Evolutionary conservation across 2,329 filamentous ascomycete species (phyloP).

Genomic region (Aspergillus carbonarius): DNA sequence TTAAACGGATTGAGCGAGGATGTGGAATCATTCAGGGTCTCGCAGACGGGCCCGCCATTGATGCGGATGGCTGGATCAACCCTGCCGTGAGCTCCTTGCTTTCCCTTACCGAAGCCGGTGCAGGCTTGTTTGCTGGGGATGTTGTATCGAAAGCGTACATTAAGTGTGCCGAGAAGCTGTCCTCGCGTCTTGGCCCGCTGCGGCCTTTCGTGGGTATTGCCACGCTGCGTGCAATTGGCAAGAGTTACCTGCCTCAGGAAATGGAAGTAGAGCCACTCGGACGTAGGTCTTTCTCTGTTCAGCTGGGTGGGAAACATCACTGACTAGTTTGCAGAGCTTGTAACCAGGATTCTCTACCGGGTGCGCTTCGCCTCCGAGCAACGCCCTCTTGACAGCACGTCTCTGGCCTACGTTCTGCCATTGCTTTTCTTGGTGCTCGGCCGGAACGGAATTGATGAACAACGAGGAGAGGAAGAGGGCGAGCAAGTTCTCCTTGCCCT

Average conservation of each 20-base stretch:
- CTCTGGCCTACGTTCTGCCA: constrained; percentile 82
- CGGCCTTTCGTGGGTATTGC: constrained; percentile 84
- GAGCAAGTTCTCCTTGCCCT: constrained; percentile 86
- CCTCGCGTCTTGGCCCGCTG: constrained; percentile 70
- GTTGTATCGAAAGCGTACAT: constrained; percentile 76
- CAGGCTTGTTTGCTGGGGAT: constrained; percentile 77
- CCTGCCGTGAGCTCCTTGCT: constrained; percentile 71
- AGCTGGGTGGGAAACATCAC: not conserved
- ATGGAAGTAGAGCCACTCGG: constrained; percentile 79
- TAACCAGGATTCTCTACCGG: constrained; percentile 87
- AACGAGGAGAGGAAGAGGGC: constrained; percentile 72
- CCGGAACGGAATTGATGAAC: constrained; percentile 69
- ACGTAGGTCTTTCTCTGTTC: constrained; percentile 40
- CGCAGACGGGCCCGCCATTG: constrained; percentile 82
- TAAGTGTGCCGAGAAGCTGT: constrained; percentile 72
- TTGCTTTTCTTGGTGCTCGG: constrained; percentile 76
- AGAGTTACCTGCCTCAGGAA: constrained; percentile 69
- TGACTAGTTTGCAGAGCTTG: constrained; percentile 50
- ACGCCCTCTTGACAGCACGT: constrained; percentile 85
- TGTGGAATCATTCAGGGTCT: constrained; percentile 83
- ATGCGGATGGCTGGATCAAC: constrained; percentile 84
- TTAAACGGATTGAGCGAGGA: constrained; percentile 73
- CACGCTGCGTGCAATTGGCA: constrained; percentile 74
- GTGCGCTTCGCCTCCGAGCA: constrained; percentile 89
- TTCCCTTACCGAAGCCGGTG: constrained; percentile 71